Evolutionary conservation across 2,329 filamentous ascomycete genomes (phyloP).

Genomic region (Blastomyces silverae): DNA sequence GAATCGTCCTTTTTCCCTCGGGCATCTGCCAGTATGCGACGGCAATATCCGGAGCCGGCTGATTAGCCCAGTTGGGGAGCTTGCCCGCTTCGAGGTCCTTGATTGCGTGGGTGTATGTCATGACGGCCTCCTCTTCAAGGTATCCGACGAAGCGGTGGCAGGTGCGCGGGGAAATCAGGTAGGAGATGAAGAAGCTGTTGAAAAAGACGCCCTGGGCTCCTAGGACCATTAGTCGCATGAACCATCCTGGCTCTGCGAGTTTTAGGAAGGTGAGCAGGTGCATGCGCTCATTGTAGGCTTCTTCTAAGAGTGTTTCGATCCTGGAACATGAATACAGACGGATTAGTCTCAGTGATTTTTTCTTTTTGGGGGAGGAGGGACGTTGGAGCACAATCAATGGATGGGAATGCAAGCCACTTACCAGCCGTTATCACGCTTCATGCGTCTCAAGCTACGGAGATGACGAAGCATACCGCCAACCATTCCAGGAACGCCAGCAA

Average conservation of each 20-base stretch:
- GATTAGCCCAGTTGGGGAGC: constrained; percentile 71
- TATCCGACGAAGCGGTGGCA: constrained; percentile 96
- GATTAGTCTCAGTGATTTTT: constrained; percentile 2
- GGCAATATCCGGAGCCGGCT: constrained; percentile 80
- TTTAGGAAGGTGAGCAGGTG: constrained; percentile 89
- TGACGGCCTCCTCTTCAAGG: constrained; percentile 91
- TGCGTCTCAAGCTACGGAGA: constrained; percentile 53
- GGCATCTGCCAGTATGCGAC: constrained; percentile 93
- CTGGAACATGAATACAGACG: constrained; percentile 33
- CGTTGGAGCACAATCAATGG: neutral
- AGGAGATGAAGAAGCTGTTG: constrained; percentile 84
- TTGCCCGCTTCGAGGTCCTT: constrained; percentile 78
- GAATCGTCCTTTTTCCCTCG: constrained; percentile 72
- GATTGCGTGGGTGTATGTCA: constrained; percentile 88
- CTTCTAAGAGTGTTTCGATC: constrained; percentile 88
- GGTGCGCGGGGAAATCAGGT: constrained; percentile 77
- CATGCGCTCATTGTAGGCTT: constrained; percentile 91
- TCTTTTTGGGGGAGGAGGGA: no score
- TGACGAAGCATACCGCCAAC: constrained; percentile 92
- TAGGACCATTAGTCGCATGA: constrained; percentile 89
- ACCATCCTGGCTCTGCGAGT: constrained; percentile 74
- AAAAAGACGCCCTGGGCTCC: constrained; percentile 94
- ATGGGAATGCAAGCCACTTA: constrained; percentile 26
- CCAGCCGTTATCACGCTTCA: constrained; percentile 62
- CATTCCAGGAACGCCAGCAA: constrained; percentile 95